Evolutionary conservation across 1,139 yeast genomes (phyloP).

Genomic region (Pneumocystis oryctolagi): DNA sequence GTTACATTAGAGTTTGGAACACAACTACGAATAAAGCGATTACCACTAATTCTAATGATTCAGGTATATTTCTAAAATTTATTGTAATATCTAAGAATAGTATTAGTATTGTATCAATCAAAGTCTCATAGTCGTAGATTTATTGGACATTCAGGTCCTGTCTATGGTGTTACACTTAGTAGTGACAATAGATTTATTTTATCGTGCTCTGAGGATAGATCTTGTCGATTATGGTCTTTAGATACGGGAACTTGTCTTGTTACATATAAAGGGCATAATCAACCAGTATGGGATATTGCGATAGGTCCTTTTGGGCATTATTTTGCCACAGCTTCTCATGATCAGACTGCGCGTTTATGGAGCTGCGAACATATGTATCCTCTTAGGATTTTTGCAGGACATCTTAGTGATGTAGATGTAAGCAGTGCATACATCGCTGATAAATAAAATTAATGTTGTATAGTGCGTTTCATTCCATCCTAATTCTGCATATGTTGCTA

Average conservation of each 20-base stretch:
- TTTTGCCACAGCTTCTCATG: constrained; percentile 94
- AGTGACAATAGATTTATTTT: constrained; percentile 76
- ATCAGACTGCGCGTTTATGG: constrained; percentile 95
- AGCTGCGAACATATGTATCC: constrained; percentile 97
- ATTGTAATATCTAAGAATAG: not conserved
- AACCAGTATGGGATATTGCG: constrained; percentile 94
- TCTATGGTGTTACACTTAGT: constrained; percentile 75
- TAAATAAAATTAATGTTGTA: not conserved
- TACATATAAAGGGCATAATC: constrained; percentile 83
- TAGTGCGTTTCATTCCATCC: constrained; percentile 83
- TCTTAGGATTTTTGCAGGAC: constrained; percentile 90
- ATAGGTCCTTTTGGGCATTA: constrained; percentile 93
- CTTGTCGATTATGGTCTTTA: constrained; percentile 84
- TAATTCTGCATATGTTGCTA: constrained; percentile 79
- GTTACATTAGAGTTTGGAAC: constrained; percentile 81
- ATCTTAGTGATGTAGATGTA: constrained; percentile 78
- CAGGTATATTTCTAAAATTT: not conserved
- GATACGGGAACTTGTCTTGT: constrained; percentile 51
- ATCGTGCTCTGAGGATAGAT: constrained; percentile 80
- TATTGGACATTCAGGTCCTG: constrained; percentile 89
- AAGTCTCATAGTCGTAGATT: constrained; percentile 34
- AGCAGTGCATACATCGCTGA: not conserved
- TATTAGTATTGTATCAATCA: constrained; percentile 4
- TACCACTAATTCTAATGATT: constrained; percentile 34
- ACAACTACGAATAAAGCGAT: constrained; percentile 63